Evolutionary conservation across 495 filamentous ascomycete species (phyloP).

Genomic region (Chaetomium fimeti): DNA sequence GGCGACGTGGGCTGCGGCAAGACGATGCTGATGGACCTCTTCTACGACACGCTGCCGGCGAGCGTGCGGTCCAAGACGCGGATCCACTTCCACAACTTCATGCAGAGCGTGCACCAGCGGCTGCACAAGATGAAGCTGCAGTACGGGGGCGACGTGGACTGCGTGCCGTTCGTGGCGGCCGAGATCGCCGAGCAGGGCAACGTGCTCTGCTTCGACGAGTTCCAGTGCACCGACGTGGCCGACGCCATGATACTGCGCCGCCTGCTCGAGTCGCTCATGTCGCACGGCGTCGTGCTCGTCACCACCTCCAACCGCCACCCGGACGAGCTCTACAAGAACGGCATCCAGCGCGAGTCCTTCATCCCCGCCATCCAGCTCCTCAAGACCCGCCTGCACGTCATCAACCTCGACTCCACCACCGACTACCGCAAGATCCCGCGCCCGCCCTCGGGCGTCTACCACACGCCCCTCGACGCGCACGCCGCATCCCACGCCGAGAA

Average conservation of each 20-base stretch:
- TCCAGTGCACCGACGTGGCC: slow-evolving; percentile 97
- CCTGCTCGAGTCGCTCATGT: slow-evolving; percentile 85
- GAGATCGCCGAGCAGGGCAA: slow-evolving; percentile 81
- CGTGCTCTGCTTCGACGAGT: slow-evolving; percentile 97
- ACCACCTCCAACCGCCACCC: slow-evolving; percentile 98
- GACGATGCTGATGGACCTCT: slow-evolving; percentile 99
- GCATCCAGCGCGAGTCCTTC: slow-evolving; percentile 92
- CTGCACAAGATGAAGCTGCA: slow-evolving; percentile 86
- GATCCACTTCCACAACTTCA: slow-evolving; percentile 99
- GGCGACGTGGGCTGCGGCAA: slow-evolving; percentile 98
- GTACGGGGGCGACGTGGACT: slow-evolving; percentile 88
- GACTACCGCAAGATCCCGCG: slow-evolving; percentile 97
- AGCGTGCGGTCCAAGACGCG: slow-evolving; percentile 84
- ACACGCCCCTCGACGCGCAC: slow-evolving; percentile 71
- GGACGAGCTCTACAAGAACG: slow-evolving; percentile 94
- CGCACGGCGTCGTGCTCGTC: slow-evolving; percentile 91
- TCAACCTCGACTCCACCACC: slow-evolving; percentile 91
- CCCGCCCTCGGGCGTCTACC: slow-evolving; percentile 89
- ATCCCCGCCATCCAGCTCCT: slow-evolving; percentile 93
- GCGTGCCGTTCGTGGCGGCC: slow-evolving; percentile 86
- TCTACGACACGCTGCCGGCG: slow-evolving; percentile 86
- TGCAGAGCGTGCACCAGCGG: slow-evolving; percentile 95
- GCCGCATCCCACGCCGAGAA: slow-evolving; percentile 80
- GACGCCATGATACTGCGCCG: slow-evolving; percentile 97
- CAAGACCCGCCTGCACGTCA: slow-evolving; percentile 74